Evolutionary conservation across 2,329 filamentous ascomycete species (phyloP).

Genomic region (Colletotrichum graminicola): DNA sequence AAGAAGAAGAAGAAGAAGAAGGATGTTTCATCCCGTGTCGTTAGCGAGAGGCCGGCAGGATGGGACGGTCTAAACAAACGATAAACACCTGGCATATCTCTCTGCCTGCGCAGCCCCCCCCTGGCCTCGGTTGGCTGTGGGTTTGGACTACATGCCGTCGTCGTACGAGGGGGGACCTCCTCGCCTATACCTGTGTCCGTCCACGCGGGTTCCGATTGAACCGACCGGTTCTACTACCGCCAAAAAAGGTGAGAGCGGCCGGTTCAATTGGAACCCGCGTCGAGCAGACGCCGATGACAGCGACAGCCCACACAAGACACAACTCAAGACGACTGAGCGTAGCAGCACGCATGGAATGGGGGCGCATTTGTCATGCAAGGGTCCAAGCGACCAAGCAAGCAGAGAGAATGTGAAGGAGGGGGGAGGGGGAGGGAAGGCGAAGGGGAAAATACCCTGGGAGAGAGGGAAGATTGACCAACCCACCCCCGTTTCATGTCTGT

Average conservation of each 20-base stretch:
- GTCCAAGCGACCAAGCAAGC: conserved; percentile 27
- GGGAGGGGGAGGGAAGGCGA: not conserved
- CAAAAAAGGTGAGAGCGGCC: too few relatives aligned
- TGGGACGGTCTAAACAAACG: conserved; percentile 35
- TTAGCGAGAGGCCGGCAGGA: conserved; percentile 10
- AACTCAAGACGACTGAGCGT: not conserved
- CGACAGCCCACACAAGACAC: not conserved
- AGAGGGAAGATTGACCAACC: not conserved
- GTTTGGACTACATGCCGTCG: not conserved
- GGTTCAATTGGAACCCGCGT: too few relatives aligned
- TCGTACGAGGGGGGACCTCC: not conserved
- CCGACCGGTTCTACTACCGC: too few relatives aligned
- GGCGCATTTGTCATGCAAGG: conserved; percentile 37
- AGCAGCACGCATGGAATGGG: conserved; percentile 7
- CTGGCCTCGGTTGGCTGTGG: not conserved
- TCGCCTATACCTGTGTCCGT: not conserved
- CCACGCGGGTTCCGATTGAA: too few relatives aligned
- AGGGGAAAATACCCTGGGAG: not conserved
- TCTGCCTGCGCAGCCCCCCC: not conserved
- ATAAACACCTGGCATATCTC: conserved; percentile 38
- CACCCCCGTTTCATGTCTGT: conserved; percentile 40
- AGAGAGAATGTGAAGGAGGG: not conserved
- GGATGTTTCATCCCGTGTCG: conserved; percentile 39
- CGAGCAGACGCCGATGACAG: not conserved
- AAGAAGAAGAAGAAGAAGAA: not conserved